Conservation (phyloP, 345 rosid genomes). For the Cochlearia excelsa region DNA sequence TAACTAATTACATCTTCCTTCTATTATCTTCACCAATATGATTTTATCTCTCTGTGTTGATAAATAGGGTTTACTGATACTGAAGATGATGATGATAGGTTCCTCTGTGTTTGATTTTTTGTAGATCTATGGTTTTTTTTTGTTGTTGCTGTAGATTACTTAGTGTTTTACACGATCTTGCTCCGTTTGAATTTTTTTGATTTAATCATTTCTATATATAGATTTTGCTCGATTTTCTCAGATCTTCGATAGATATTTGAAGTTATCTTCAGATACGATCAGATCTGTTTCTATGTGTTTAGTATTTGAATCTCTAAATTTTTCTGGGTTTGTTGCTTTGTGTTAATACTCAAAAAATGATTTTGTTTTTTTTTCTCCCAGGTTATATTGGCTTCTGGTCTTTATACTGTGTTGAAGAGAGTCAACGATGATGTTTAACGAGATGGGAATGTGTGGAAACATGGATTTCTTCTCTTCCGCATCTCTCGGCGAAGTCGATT, state of each 20-base stretch:
- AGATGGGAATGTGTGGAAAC: constrained; percentile 76
- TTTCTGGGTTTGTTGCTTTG: no score
- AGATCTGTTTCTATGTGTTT: no score
- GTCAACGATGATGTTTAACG: constrained; percentile 62
- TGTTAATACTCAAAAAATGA: no score
- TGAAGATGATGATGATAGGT: neutral
- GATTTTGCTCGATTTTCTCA: constrained; percentile 4
- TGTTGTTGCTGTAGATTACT: no score
- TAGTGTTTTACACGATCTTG: no score
- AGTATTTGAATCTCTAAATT: no score
- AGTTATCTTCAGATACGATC: no score
- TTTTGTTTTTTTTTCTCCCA: no score
- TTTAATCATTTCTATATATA: constrained; percentile 20
- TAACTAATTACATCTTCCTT: neutral
- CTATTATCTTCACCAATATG: no score
- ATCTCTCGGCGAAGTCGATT: constrained; percentile 56
- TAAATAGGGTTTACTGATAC: neutral
- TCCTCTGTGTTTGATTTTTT: neutral
- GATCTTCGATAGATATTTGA: neutral
- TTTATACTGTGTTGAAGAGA: neutral
- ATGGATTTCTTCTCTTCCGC: constrained; percentile 58
- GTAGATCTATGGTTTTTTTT: constrained; percentile 21
- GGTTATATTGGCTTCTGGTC: neutral
- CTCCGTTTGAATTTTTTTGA: neutral
- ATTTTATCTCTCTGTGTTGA: neutral